phyloP scores from a whole-genome alignment of 768 basidiomycete species.

The Lactarius akahatsu region DNA sequence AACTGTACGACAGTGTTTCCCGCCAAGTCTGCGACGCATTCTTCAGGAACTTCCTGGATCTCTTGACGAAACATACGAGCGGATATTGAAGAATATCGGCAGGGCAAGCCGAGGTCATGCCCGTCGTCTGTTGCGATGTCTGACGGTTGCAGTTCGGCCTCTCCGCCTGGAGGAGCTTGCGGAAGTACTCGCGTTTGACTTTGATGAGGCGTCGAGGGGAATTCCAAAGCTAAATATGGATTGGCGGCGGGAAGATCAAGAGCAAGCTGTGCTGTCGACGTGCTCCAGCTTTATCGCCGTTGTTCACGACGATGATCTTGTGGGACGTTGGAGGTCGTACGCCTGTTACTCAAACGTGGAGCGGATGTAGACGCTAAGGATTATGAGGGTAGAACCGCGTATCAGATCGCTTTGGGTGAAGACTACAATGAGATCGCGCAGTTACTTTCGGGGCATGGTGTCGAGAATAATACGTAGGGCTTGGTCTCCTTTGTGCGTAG shows the following conservation, averaged over 20 bases:
- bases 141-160: neutral
- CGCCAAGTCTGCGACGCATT: neutral
- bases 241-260: neutral
- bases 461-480: neutral
- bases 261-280: neutral
- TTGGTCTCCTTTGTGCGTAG: neutral
- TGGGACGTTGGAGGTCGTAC: neutral
- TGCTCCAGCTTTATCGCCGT: neutral
- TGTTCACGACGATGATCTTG: neutral
- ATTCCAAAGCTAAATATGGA: neutral
- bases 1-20: neutral
- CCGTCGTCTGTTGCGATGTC: neutral
- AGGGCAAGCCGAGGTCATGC: neutral
- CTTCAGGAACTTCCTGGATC: neutral
- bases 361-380: neutral
- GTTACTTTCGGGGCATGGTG: neutral
- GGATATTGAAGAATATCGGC: neutral
- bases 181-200: conserved; percentile 1
- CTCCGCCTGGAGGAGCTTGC: neutral
- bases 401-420: neutral
- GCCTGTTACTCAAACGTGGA: neutral
- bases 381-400: neutral
- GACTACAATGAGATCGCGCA: neutral
- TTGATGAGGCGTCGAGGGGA: neutral
- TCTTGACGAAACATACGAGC: conserved; percentile 8